These are phyloP conservation scores for Ampelomyces quisqualis DNA, from an alignment of 2,329 filamentous ascomycete species.

Conservation along the genomic window DNA sequence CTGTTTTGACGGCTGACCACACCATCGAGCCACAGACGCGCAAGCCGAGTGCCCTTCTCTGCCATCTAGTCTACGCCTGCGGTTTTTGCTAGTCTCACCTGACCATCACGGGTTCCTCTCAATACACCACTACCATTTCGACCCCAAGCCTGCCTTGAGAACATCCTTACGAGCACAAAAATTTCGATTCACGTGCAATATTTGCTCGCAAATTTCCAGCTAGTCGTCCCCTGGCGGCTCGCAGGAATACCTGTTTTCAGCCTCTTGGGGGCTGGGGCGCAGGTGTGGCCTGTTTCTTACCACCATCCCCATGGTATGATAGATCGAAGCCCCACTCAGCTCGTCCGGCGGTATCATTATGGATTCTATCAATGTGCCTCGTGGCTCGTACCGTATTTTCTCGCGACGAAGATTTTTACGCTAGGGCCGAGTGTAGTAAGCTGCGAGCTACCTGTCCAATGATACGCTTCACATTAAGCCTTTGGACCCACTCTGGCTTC, in stretches of 20 bases:
- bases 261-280: constrained; percentile 5
- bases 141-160: constrained; percentile 3
- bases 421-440: too few species aligned
- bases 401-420: too few species aligned
- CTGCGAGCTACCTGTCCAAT: too few species aligned
- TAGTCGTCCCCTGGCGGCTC: constrained; percentile 8
- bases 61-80: neutral
- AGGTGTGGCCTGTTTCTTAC: constrained; percentile 8
- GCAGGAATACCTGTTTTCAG: constrained; percentile 7
- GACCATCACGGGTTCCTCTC: constrained; percentile 14
- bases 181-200: constrained; percentile 2
- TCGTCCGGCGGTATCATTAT: too few species aligned
- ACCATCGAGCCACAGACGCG: constrained; percentile 2
- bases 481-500: constrained; percentile 1
- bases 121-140: constrained; percentile 25
- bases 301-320: too few species aligned
- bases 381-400: too few species aligned
- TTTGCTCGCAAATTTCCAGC: constrained; percentile 13
- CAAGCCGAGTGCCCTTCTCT: neutral
- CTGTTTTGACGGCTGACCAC: constrained; percentile 11
- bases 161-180: constrained; percentile 7
- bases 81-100: constrained; percentile 23
- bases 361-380: too few species aligned
- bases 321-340: too few species aligned
- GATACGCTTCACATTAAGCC: too few species aligned